Conservation (phyloP, 78 protist genomes). For the Cavenderia fasciculata region DNA sequence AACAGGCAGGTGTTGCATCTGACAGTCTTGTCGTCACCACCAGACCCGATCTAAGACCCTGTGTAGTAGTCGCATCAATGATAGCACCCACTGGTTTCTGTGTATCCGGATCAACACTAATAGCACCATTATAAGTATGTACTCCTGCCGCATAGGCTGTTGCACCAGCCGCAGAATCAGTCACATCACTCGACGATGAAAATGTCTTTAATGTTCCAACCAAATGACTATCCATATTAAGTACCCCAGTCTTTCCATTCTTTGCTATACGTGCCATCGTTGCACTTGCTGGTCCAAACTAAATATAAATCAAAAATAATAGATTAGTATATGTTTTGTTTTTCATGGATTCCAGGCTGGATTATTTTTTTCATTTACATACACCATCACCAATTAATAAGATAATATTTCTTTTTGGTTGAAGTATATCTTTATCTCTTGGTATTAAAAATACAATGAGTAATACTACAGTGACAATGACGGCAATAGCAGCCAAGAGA, state of each 20-base stretch:
- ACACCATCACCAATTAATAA: slow-evolving; percentile 78
- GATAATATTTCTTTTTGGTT: slow-evolving; percentile 35
- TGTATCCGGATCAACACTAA: slow-evolving; percentile 67
- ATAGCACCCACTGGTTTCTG: slow-evolving; percentile 72
- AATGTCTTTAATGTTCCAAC: slow-evolving; percentile 49
- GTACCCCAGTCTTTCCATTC: background rate
- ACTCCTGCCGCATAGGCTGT: slow-evolving; percentile 84
- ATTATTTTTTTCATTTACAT: no score
- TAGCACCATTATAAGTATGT: slow-evolving; percentile 62
- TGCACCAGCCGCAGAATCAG: slow-evolving; percentile 90
- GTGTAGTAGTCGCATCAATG: slow-evolving; percentile 74
- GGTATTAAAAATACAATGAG: slow-evolving; percentile 20
- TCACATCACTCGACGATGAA: slow-evolving; percentile 8
- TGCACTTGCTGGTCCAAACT: slow-evolving; percentile 48
- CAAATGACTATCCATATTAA: slow-evolving; percentile 30
- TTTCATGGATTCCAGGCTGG: no score
- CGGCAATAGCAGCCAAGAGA: no score
- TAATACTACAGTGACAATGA: no score
- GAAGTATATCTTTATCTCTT: slow-evolving; percentile 19
- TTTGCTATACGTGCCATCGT: slow-evolving; percentile 25
- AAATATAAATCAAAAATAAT: no score
- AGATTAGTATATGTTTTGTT: no score
- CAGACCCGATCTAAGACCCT: slow-evolving; percentile 79
- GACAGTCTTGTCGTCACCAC: slow-evolving; percentile 78
- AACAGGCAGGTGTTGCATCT: slow-evolving; percentile 87